Evolutionary conservation across 441 rosid species (phyloP).

Genomic region (Geranium incanum): DNA sequence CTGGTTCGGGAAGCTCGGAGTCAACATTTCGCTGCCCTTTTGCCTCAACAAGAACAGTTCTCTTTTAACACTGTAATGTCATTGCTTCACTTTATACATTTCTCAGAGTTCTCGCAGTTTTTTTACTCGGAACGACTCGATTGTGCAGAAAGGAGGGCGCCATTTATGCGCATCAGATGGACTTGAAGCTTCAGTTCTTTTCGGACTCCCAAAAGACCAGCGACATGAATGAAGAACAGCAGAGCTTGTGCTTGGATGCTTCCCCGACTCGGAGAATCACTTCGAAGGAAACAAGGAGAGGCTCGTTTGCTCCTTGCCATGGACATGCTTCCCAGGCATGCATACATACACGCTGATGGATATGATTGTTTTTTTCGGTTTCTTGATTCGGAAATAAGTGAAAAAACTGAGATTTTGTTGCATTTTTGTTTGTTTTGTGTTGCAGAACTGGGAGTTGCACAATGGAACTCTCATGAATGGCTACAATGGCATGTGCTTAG

Average conservation of each 20-base stretch:
- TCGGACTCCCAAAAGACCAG: conserved; percentile 32
- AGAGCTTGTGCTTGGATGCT: conserved; percentile 63
- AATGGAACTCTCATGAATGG: conserved; percentile 59
- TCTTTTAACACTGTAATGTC: conserved; percentile 38
- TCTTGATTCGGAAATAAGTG: not conserved
- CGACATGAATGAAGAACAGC: not conserved
- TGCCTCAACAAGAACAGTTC: conserved; percentile 64
- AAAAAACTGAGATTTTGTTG: not conserved
- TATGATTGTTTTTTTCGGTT: not conserved
- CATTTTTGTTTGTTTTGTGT: not conserved
- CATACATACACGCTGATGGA: too few species aligned
- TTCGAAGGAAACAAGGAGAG: conserved; percentile 49
- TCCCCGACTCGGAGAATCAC: conserved; percentile 55
- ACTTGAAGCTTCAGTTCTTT: conserved; percentile 40
- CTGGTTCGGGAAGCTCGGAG: conserved; percentile 44
- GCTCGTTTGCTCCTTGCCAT: conserved; percentile 59
- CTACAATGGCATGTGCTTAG: conserved; percentile 71
- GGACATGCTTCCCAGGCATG: conserved; percentile 65
- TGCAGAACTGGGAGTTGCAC: conserved; percentile 74
- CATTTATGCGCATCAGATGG: conserved; percentile 29
- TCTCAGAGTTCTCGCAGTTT: not conserved
- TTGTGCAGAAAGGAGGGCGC: conserved; percentile 45
- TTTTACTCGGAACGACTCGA: not conserved
- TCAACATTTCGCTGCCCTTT: conserved; percentile 32
- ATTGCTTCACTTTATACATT: conserved; percentile 2